Evolutionary conservation across 2,329 filamentous ascomycete genomes (phyloP).

Genomic region (Cladosporium austrohemisphaericum): DNA sequence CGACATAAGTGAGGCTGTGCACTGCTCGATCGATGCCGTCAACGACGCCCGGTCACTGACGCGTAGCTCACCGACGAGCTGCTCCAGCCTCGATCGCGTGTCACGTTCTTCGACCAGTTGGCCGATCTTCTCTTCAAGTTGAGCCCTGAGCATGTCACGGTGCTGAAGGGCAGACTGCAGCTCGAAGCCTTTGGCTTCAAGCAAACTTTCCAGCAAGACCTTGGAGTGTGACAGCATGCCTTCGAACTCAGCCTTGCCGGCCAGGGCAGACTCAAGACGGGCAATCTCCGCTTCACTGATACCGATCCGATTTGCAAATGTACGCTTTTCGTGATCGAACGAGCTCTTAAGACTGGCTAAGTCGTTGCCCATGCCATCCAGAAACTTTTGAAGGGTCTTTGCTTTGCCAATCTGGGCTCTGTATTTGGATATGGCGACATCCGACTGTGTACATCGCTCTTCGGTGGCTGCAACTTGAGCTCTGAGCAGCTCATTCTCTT

Average conservation of each 20-base stretch:
- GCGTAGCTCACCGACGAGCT: slow-evolving; percentile 2
- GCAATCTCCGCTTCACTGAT: slow-evolving; percentile 2
- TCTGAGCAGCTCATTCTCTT: not conserved
- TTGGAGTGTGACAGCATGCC: slow-evolving; percentile 1
- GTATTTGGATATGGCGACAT: slow-evolving; percentile 6
- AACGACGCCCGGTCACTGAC: not conserved
- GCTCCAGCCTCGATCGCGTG: not conserved
- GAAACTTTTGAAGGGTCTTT: slow-evolving; percentile 10
- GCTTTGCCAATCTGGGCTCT: slow-evolving; percentile 9
- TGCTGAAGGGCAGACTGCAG: slow-evolving; percentile 5
- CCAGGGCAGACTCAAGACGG: not conserved
- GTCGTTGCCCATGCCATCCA: slow-evolving; percentile 7
- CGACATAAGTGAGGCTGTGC: not conserved
- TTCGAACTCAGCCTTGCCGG: not conserved
- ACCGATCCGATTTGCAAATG: not conserved
- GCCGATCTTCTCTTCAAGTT: slow-evolving; percentile 10
- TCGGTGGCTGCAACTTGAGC: not conserved
- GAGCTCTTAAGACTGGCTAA: slow-evolving; percentile 7
- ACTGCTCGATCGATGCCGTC: slow-evolving; percentile 2
- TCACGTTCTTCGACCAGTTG: slow-evolving; percentile 12
- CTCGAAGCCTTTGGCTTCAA: slow-evolving; percentile 6
- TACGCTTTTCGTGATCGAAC: not conserved
- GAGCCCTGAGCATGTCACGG: slow-evolving; percentile 1
- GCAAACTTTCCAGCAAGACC: not conserved
- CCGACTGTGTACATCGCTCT: not conserved